A percentile compares a stretch with the other conserved stretches of the same genome.
phyloP scores from a whole-genome alignment of 805 yeast genomes.

The Candida boleticola region DNA sequence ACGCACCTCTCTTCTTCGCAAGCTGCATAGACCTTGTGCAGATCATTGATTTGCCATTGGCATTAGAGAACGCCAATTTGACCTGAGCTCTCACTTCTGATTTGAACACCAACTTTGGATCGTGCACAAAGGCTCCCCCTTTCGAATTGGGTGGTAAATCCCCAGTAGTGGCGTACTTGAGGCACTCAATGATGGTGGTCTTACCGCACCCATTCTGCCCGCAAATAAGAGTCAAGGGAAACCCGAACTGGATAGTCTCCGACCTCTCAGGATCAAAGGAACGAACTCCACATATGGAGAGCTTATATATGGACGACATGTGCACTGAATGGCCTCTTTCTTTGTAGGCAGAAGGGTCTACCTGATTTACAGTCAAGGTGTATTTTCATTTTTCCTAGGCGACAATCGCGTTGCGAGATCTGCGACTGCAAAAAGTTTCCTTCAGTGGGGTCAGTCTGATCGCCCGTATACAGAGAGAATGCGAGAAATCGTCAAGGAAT shows the following conservation, averaged over 20 bases:
- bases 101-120: constrained; percentile 77
- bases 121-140: constrained; percentile 95
- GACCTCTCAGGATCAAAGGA: constrained; percentile 84
- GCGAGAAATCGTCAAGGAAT: too few species aligned
- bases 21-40: constrained; percentile 84
- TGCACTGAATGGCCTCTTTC: too few species aligned
- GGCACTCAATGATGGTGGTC: constrained; percentile 92
- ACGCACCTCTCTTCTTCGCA: constrained; percentile 47
- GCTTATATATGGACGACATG: constrained; percentile 43
- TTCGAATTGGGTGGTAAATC: constrained; percentile 93
- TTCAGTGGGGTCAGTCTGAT: too few species aligned
- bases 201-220: constrained; percentile 97
- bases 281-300: constrained; percentile 76
- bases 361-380: too few species aligned
- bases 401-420: too few species aligned
- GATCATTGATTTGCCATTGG: constrained; percentile 75
- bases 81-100: constrained; percentile 85
- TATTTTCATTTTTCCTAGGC: too few species aligned
- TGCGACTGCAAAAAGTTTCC: too few species aligned
- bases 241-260: constrained; percentile 85
- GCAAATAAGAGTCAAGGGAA: constrained; percentile 88
- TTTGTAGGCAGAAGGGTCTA: too few species aligned
- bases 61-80: constrained; percentile 76
- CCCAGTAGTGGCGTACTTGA: constrained; percentile 93
- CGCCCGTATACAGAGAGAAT: too few species aligned